Evolutionary conservation across 2,329 filamentous ascomycete genomes (phyloP).

Genomic region (Didymella exigua): DNA sequence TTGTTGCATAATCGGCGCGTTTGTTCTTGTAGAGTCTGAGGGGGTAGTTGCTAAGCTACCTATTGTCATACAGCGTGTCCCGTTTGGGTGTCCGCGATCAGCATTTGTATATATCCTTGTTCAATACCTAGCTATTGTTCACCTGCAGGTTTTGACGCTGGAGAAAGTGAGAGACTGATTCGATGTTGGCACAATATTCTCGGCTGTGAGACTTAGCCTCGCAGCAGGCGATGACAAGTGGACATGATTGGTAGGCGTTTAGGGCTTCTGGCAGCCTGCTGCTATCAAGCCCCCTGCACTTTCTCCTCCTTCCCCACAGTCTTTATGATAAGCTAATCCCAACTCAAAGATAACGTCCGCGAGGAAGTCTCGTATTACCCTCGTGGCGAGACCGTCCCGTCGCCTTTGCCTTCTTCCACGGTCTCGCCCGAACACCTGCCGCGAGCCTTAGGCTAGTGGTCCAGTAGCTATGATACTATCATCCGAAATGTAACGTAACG

Average conservation of each 20-base stretch:
- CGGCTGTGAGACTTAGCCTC: conserved; percentile 1
- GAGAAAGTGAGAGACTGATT: neutral
- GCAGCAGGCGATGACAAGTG: neutral
- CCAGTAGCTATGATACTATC: neutral
- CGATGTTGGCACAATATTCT: neutral
- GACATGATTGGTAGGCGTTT: conserved; percentile 8
- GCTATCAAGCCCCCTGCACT: conserved; percentile 4
- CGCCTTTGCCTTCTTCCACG: neutral
- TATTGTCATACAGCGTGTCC: neutral
- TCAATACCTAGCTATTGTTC: neutral
- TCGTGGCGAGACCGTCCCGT: neutral
- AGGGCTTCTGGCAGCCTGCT: too few species aligned
- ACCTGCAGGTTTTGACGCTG: too few species aligned
- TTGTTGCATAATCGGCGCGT: conserved; percentile 18
- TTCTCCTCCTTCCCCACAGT: conserved; percentile 6
- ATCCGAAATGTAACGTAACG: neutral
- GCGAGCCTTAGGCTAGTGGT: neutral
- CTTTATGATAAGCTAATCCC: conserved; percentile 12
- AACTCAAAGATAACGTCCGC: conserved; percentile 11
- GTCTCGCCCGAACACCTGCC: conserved; percentile 1
- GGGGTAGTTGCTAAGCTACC: conserved; percentile 13
- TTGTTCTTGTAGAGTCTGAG: conserved; percentile 8
- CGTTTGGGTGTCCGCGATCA: conserved; percentile 5
- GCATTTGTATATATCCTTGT: conserved; percentile 9
- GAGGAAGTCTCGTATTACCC: neutral